phyloP scores from a whole-genome alignment of 139 green algal species.

The Desmodesmus armatus region DNA sequence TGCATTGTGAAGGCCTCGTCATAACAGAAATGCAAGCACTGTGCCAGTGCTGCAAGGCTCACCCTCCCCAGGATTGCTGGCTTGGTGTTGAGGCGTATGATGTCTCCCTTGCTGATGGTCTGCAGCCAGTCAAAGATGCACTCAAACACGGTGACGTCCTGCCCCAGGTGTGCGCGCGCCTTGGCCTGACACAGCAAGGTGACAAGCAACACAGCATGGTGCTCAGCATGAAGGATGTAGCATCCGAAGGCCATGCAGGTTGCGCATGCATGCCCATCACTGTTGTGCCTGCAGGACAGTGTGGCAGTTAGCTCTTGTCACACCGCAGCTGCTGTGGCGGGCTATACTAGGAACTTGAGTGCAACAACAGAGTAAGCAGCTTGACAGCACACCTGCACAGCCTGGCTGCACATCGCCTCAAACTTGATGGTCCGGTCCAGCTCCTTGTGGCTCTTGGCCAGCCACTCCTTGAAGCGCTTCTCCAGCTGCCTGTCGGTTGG shows the following conservation, averaged over 20 bases:
- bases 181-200: too few relatives aligned
- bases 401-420: slow-evolving; percentile 49
- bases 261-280: background rate
- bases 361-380: background rate
- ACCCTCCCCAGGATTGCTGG: slow-evolving; percentile 66
- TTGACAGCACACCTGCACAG: slow-evolving; percentile 61
- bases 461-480: slow-evolving; percentile 74
- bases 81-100: slow-evolving; percentile 72
- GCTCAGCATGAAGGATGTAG: too few relatives aligned
- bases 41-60: background rate
- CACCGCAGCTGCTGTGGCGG: background rate
- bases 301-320: background rate
- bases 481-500: slow-evolving; percentile 69
- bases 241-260: too few relatives aligned
- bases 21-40: too few relatives aligned
- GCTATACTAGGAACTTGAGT: background rate
- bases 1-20: too few relatives aligned
- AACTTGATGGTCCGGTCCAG: slow-evolving; percentile 81
- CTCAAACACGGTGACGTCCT: slow-evolving; percentile 74
- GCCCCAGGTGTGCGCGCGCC: slow-evolving; percentile 46
- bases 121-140: slow-evolving; percentile 60
- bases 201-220: too few relatives aligned
- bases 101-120: slow-evolving; percentile 59
- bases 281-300: background rate
- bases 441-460: slow-evolving; percentile 70